Percentiles rank a stretch among this genome's conserved stretches.
phyloP scores from a whole-genome alignment of 306 rosid species.

The Amphicarpaea edgeworthii region DNA sequence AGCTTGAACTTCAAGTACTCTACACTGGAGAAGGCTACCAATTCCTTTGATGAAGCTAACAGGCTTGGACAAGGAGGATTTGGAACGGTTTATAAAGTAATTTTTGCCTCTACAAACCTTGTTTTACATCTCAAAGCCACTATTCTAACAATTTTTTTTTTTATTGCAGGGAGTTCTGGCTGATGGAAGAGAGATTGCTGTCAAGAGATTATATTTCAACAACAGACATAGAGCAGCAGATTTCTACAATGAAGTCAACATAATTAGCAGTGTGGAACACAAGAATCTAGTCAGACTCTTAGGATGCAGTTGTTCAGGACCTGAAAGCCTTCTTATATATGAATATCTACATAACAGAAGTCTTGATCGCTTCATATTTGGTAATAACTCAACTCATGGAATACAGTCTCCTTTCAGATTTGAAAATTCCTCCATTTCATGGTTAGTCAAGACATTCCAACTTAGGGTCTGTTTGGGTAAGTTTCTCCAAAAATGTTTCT shows the following conservation, averaged over 20 bases:
- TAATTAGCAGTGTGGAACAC: conserved; percentile 83
- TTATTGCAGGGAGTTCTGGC: conserved; percentile 50
- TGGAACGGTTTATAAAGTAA: conserved; percentile 82
- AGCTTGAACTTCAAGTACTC: conserved; percentile 86
- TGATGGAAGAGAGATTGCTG: conserved; percentile 88
- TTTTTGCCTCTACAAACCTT: conserved; percentile 16
- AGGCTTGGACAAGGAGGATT: conserved; percentile 91
- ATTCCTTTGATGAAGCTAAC: conserved; percentile 58
- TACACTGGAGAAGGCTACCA: conserved; percentile 73
- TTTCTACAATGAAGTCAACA: conserved; percentile 83
- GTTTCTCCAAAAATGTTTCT: too few relatives aligned
- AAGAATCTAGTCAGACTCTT: conserved; percentile 71
- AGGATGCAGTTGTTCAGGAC: conserved; percentile 87
- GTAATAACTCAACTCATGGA: conserved; percentile 47
- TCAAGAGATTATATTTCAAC: conserved; percentile 80
- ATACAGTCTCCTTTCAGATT: background rate
- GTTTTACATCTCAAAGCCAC: conserved; percentile 12
- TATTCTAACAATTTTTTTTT: background rate
- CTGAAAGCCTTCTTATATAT: conserved; percentile 86
- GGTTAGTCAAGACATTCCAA: background rate
- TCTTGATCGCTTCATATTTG: conserved; percentile 77
- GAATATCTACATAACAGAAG: conserved; percentile 76
- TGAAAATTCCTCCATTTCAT: conserved; percentile 4
- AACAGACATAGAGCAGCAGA: conserved; percentile 78
- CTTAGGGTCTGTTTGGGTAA: too few relatives aligned